A percentile compares a stretch with the other conserved stretches of the same genome.
Evolutionary conservation across 2,329 filamentous ascomycete species (phyloP).

Genomic region (Colletotrichum liaoningense): DNA sequence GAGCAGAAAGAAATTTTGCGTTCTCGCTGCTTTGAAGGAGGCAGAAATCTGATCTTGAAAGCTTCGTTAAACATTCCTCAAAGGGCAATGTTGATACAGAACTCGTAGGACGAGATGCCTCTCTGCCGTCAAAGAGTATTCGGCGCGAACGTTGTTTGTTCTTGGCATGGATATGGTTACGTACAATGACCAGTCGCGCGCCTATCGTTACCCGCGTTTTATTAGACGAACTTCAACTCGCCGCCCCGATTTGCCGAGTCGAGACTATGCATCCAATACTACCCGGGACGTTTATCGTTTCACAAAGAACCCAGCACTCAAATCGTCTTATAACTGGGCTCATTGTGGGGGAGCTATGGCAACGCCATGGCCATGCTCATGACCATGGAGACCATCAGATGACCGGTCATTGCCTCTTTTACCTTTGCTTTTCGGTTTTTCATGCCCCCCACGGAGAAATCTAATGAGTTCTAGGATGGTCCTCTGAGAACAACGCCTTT

Average conservation of each 20-base stretch:
- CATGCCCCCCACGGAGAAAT: not conserved
- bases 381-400: not conserved
- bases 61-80: not conserved
- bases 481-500: not conserved
- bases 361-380: not conserved
- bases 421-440: not conserved
- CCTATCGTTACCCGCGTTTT: not conserved
- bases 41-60: not conserved
- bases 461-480: not conserved
- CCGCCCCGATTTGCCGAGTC: not conserved
- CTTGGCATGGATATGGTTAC: not conserved
- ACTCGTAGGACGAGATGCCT: not conserved
- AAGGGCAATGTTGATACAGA: not conserved
- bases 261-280: not conserved
- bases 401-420: not conserved
- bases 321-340: not conserved
- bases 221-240: not conserved
- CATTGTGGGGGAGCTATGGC: not conserved
- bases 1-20: not conserved
- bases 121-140: not conserved
- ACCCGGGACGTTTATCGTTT: not conserved
- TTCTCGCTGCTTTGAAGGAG: not conserved
- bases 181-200: not conserved
- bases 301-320: not conserved
- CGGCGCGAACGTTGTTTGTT: not conserved